Percentiles rank a stretch among this genome's conserved stretches.
These are phyloP conservation scores for Carex sylvatica DNA, from an alignment of 202 grass and related monocot genomes.

Conservation along the genomic window DNA sequence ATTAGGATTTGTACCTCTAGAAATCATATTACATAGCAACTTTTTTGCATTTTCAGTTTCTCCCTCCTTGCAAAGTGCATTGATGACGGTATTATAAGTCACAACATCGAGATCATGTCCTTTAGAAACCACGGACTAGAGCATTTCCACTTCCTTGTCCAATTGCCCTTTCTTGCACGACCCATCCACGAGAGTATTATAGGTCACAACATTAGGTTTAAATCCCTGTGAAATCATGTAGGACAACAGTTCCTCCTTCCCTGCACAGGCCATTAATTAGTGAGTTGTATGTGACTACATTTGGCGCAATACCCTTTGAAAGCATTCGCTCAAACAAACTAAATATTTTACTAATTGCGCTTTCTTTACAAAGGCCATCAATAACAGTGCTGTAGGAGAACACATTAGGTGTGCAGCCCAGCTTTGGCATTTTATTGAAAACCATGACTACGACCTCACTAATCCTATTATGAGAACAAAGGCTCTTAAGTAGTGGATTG, in stretches of 20 bases:
- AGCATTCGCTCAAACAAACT: too few relatives aligned
- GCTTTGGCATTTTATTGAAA: constrained; percentile 13
- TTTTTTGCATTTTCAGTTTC: too few relatives aligned
- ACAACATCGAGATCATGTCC: constrained; percentile 27
- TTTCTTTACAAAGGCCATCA: constrained; percentile 26
- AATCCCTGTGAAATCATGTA: background rate
- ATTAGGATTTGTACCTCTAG: too few relatives aligned
- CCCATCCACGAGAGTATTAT: background rate
- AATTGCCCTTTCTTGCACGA: constrained; percentile 24
- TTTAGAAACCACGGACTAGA: background rate
- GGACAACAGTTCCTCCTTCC: background rate
- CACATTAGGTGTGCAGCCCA: constrained; percentile 42
- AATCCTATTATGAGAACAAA: background rate
- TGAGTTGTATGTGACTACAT: too few relatives aligned
- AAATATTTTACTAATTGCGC: too few relatives aligned
- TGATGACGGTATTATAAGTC: constrained; percentile 32
- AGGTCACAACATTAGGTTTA: background rate
- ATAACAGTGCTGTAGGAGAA: constrained; percentile 63
- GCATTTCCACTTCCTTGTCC: constrained; percentile 14
- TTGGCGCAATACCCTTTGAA: too few relatives aligned
- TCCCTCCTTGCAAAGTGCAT: constrained; percentile 23
- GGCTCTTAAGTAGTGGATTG: background rate
- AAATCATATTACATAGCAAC: too few relatives aligned
- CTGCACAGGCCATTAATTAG: constrained; percentile 33
- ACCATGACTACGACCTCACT: background rate